Percentiles rank a stretch among this genome's conserved stretches.
phyloP scores from a whole-genome alignment of 2,329 filamentous ascomycete genomes.

The Colletotrichum kahawae region DNA sequence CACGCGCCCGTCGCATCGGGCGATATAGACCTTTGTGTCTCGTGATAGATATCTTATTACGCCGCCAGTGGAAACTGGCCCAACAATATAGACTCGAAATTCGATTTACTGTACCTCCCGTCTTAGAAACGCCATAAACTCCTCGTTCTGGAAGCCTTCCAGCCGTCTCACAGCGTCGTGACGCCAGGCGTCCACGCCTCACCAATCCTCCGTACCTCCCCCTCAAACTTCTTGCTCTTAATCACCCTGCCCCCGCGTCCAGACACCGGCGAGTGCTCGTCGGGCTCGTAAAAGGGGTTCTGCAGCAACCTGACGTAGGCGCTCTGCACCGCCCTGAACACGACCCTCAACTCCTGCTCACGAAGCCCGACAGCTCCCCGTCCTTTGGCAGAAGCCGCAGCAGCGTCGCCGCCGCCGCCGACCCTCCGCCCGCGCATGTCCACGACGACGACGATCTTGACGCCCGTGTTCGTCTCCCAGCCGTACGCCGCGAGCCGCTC shows the following conservation, averaged over 20 bases:
- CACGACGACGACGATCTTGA: constrained; percentile 88
- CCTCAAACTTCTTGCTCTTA: constrained; percentile 78
- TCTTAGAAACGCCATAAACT: neutral
- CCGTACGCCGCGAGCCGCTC: constrained; percentile 93
- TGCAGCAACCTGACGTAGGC: constrained; percentile 88
- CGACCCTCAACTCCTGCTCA: constrained; percentile 87
- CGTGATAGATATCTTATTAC: neutral
- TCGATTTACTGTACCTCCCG: neutral
- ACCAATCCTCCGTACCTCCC: constrained; percentile 85
- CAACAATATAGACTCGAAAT: neutral
- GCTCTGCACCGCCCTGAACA: constrained; percentile 90
- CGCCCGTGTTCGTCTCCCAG: constrained; percentile 94
- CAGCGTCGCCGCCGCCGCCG: constrained; percentile 27
- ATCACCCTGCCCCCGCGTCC: constrained; percentile 71
- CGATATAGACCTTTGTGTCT: constrained; percentile 13
- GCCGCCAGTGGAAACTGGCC: neutral
- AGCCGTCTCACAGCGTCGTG: constrained; percentile 53
- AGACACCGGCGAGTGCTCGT: constrained; percentile 72
- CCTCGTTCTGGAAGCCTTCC: neutral
- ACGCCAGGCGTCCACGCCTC: constrained; percentile 82
- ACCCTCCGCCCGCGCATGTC: constrained; percentile 81
- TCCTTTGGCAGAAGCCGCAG: constrained; percentile 31
- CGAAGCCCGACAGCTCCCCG: constrained; percentile 68
- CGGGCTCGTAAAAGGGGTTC: constrained; percentile 94
- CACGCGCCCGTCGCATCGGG: neutral